Conservation (phyloP, 2,329 filamentous ascomycete genomes). For the Ophiostoma ips region DNA sequence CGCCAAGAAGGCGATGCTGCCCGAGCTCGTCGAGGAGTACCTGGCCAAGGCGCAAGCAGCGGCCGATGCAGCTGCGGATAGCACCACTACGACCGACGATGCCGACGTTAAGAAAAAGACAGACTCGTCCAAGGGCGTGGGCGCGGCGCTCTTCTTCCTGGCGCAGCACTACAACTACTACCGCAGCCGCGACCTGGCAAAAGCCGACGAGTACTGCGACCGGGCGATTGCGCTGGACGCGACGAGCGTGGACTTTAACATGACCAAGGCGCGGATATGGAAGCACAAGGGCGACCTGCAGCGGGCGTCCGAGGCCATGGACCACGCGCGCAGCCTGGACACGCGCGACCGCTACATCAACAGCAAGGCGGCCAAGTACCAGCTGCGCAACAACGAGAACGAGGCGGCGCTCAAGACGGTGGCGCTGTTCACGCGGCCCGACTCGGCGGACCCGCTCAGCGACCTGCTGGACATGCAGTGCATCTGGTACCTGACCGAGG, state of each 20-base stretch:
- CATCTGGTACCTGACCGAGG: slow-evolving; percentile 92
- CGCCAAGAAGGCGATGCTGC: slow-evolving; percentile 64
- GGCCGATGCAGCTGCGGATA: slow-evolving; percentile 7
- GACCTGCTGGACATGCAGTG: slow-evolving; percentile 98
- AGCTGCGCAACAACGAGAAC: slow-evolving; percentile 82
- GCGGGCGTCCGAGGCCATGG: slow-evolving; percentile 78
- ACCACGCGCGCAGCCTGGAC: slow-evolving; percentile 72
- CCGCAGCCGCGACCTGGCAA: slow-evolving; percentile 67
- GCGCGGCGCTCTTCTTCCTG: slow-evolving; percentile 80
- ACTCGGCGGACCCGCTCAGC: slow-evolving; percentile 73
- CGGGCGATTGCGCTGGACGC: slow-evolving; percentile 68
- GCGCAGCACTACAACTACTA: slow-evolving; percentile 95
- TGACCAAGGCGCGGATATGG: slow-evolving; percentile 89
- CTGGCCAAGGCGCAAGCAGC: slow-evolving; percentile 28
- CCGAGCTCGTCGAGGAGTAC: slow-evolving; percentile 66
- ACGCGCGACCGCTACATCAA: slow-evolving; percentile 94
- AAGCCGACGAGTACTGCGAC: slow-evolving; percentile 71
- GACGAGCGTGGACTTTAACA: slow-evolving; percentile 76
- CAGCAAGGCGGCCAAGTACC: slow-evolving; percentile 94
- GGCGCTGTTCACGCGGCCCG: slow-evolving; percentile 85
- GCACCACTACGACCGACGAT: slow-evolving; percentile 25
- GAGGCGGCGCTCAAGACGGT: slow-evolving; percentile 77
- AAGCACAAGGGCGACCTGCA: slow-evolving; percentile 74
- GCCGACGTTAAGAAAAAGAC: slow-evolving; percentile 20
- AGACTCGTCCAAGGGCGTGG: slow-evolving; percentile 48